These are phyloP conservation scores for Scutellaria barbata DNA, from an alignment of 257 asterid genomes.

Conservation along the genomic window DNA sequence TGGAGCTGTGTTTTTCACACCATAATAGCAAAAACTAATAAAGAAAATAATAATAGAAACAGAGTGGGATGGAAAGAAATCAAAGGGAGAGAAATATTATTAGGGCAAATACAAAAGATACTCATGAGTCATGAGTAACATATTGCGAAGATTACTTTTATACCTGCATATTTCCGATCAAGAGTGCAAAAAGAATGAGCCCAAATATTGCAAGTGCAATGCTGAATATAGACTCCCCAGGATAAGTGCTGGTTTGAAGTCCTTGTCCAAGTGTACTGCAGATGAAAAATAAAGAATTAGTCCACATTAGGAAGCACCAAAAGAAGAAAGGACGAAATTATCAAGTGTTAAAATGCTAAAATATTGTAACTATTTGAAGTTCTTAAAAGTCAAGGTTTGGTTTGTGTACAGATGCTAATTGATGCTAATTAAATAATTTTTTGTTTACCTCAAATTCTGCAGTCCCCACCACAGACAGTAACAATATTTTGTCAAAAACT, in stretches of 20 bases:
- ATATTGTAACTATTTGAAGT: not conserved
- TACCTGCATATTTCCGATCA: slow-evolving; percentile 99
- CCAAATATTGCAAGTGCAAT: slow-evolving; percentile 95
- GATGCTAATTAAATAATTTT: slow-evolving; percentile 16
- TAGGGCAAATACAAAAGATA: slow-evolving; percentile 3
- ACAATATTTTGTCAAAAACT: slow-evolving; percentile 76
- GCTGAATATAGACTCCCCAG: slow-evolving; percentile 96
- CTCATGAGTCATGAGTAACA: not conserved
- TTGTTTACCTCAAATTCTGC: slow-evolving; percentile 86
- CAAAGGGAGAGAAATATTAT: not conserved
- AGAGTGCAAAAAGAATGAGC: slow-evolving; percentile 90
- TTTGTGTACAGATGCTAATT: not conserved
- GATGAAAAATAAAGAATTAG: slow-evolving; percentile 28
- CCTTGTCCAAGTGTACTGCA: slow-evolving; percentile 99
- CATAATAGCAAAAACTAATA: too few relatives aligned
- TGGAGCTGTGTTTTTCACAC: too few relatives aligned
- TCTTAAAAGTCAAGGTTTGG: slow-evolving; percentile 4
- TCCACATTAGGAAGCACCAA: not conserved
- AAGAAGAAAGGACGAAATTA: slow-evolving; percentile 5
- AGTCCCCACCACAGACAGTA: slow-evolving; percentile 99
- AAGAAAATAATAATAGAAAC: not conserved
- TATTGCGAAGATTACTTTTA: not conserved
- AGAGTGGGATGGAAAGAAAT: not conserved
- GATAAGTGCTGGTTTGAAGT: slow-evolving; percentile 91
- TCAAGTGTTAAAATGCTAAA: not conserved